Evolutionary conservation across 2,329 filamentous ascomycete genomes (phyloP).

Genomic region (Ophiostoma quercus): DNA sequence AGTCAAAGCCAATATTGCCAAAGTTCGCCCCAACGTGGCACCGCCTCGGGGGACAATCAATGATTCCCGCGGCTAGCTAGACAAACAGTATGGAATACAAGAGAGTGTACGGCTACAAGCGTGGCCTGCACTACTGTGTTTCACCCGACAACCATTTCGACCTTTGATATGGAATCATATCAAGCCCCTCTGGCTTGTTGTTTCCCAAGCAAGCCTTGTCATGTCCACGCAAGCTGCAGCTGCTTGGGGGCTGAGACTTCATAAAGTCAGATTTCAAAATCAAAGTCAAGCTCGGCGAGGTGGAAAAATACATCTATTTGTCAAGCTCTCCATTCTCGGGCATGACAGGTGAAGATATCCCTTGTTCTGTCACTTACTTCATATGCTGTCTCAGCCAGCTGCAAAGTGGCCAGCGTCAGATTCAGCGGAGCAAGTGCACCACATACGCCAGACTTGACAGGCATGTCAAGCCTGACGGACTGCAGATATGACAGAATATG

Average conservation of each 20-base stretch:
- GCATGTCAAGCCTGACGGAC: not conserved
- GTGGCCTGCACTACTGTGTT: not conserved
- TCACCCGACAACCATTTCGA: not conserved
- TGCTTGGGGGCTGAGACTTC: not conserved
- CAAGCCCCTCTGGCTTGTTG: not conserved
- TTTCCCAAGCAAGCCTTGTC: not conserved
- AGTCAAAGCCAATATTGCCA: not conserved
- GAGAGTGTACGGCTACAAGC: not conserved
- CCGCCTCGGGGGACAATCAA: too few relatives aligned
- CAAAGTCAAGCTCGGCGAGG: not conserved
- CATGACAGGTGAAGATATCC: not conserved
- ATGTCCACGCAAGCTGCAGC: not conserved
- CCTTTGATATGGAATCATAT: not conserved
- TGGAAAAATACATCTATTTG: not conserved
- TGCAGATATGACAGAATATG: not conserved
- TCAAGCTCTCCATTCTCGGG: not conserved
- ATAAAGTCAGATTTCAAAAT: not conserved
- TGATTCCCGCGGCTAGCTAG: too few relatives aligned
- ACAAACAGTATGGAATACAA: not conserved
- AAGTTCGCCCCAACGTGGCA: not conserved
- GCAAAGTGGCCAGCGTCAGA: not conserved
- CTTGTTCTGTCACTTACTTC: not conserved
- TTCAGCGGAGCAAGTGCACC: not conserved
- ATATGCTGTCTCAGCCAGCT: not conserved
- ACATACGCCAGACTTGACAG: not conserved